Base-by-base conservation (phyloP, 306 rosid genomes). In the Citrullus mucosospermus region DNA sequence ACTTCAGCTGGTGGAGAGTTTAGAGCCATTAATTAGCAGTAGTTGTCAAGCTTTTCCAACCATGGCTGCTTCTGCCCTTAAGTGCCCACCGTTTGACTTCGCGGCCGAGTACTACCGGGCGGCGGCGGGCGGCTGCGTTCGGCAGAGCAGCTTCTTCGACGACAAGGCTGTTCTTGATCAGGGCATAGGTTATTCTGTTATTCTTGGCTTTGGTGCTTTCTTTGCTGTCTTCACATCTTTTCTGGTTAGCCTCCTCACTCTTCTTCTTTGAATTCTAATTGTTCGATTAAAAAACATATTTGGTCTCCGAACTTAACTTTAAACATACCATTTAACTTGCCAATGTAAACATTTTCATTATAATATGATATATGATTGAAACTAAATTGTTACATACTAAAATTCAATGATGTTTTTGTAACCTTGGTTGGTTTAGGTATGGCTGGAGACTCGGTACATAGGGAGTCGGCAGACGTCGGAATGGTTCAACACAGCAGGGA, bases 401-500 rank as follows among this genome's bases (percentile, higher is more conserved):
- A 11, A 12, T 48, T 12, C 1, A 48, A 2, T 0, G 5, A 48
- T 2, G 53, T 12, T 48, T 48, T 48, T 48, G 2, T 32, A 20
- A 11, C 15, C 6, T 50, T 9, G 55, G 75, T 66, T 73, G 76
- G 65, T 38, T 79, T 67, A 93, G 98, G 98, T 93, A 66, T 93
- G 98, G 98, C 80, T 93, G 61, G 98, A 93, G 90, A 93, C 87
- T 80, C 85, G 94, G 30, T 92, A 90, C 81, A 91, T 89, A 20
- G 98, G 98, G 48, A 90, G 93, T 36, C 91, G 87, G 16, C 96
- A 89, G 81, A 93, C 97, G 13, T 93, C 97, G 3, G 98, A 93
- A 85, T 93, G 98, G 98, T 93, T 93, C 87, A 93, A 89, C 83
- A 93, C 98, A 76, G 98, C 98, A 76, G 98, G 98, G 38, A 92